phyloP scores from a whole-genome alignment of 768 basidiomycete genomes.

The Boletus reticulatus region DNA sequence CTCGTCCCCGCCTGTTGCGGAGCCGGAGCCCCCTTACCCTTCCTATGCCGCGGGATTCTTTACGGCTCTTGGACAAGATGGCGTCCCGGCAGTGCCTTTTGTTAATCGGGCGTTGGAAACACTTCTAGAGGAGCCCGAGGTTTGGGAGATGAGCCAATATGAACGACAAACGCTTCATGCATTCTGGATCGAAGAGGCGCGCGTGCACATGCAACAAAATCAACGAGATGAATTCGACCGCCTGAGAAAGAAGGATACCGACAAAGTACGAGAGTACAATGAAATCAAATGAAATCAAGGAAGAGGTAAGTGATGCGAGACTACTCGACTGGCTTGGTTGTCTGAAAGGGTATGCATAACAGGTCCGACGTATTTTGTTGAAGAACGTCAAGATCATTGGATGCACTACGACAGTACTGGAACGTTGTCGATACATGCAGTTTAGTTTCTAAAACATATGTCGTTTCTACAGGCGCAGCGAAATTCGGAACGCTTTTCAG shows the following conservation, averaged over 20 bases:
- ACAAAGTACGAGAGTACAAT: slow-evolving; percentile 35
- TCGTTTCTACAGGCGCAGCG: slow-evolving; percentile 52
- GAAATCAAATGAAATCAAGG: slow-evolving; percentile 45
- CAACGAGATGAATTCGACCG: slow-evolving; percentile 42
- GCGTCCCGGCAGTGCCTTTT: slow-evolving; percentile 39
- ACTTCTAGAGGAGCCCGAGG: slow-evolving; percentile 34
- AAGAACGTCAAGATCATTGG: slow-evolving; percentile 60
- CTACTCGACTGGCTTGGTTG: background rate
- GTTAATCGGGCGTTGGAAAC: slow-evolving; percentile 36
- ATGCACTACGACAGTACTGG: slow-evolving; percentile 66
- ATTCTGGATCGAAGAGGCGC: slow-evolving; percentile 48
- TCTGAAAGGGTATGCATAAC: background rate
- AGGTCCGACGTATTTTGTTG: slow-evolving; percentile 60
- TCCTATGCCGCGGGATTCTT: slow-evolving; percentile 38
- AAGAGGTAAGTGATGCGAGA: slow-evolving; percentile 45
- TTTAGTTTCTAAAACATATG: background rate
- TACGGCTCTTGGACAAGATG: slow-evolving; percentile 31
- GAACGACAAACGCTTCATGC: slow-evolving; percentile 48
- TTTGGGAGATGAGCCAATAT: slow-evolving; percentile 53
- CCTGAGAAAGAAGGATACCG: slow-evolving; percentile 39
- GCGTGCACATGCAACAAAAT: slow-evolving; percentile 27
- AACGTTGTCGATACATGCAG: background rate
- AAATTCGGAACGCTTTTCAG: slow-evolving; percentile 58
- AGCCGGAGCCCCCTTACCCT: background rate
- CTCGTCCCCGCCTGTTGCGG: background rate